Base-by-base conservation (phyloP, 2,329 filamentous ascomycete species). In the Waltergamsia citrina region DNA sequence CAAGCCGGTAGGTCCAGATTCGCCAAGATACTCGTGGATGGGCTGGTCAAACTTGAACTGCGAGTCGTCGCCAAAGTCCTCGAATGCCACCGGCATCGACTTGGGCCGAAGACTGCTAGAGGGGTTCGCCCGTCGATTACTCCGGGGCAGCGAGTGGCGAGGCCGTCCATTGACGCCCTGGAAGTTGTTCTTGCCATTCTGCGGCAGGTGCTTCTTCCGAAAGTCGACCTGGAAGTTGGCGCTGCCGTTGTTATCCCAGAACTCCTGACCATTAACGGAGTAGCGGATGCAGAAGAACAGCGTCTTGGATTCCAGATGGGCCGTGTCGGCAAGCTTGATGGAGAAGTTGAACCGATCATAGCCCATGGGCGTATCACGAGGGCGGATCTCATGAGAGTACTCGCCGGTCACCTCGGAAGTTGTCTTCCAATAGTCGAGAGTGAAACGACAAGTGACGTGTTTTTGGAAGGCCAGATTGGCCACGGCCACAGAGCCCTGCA, bases 361-460 rank as follows among this genome's bases (percentile, higher is more conserved):
- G 31, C 81, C 78, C 45, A 81, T 69, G 16, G 74, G 63, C 4
- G 64, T 65, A 27, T 81, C 74, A 44, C 74, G 74, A 19, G 76
- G 75, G 28, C 78, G 75, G 29, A 90, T 73, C 59, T 92, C 84
- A 41, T 84, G 75, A 53, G 79, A 81, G 62, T 76, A 98, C 48
- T 95, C 87, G n/a, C 85, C 90, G 24, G 72, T 71, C 2, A 96
- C 83, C 54, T 98, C 92, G 1, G 92, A 98, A 0, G 88, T 93
- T 0, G 92, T 98, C 69, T 94, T 94, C 92, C 92, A 98, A 62
- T 94, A 92, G 57, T 98, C 92, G 30, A 95, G 72, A 0, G 92
- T 98, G 57, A 98, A 98, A 33, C 92, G 78, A 55, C 86, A 90
- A n/a, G 82, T 78, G 35, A 98, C 85, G 6, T 69, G 59, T 61